A percentile compares a stretch with the other conserved stretches of the same genome.
Conservation (phyloP, 1,139 yeast species). For the Geotrichum cucujoidarum region DNA sequence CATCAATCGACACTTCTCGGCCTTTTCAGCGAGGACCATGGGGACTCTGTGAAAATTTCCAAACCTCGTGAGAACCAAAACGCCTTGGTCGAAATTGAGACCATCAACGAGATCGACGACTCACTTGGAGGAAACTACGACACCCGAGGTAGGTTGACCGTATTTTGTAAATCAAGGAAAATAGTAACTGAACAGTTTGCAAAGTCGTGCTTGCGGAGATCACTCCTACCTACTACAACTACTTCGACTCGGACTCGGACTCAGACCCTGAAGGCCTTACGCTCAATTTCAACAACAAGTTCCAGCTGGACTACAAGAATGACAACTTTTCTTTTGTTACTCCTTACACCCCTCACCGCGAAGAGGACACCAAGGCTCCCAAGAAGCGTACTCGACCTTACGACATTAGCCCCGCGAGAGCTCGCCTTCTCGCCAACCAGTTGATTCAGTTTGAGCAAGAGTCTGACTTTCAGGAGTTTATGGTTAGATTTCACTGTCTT, state of each 20-base stretch:
- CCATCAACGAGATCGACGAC: too few relatives aligned
- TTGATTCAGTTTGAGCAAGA: constrained; percentile 17
- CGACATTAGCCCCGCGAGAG: constrained; percentile 9
- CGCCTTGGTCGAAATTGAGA: too few relatives aligned
- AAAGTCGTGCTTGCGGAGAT: not conserved
- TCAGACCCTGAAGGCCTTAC: not conserved
- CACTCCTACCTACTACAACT: not conserved
- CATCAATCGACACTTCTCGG: too few relatives aligned
- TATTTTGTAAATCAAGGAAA: too few relatives aligned
- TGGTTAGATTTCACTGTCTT: constrained; percentile 19
- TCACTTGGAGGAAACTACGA: too few relatives aligned
- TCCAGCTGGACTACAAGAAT: not conserved
- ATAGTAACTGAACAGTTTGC: not conserved
- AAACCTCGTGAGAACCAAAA: too few relatives aligned
- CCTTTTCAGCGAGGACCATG: too few relatives aligned
- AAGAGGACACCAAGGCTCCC: not conserved
- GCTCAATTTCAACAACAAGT: not conserved
- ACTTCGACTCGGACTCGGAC: not conserved
- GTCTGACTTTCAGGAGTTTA: constrained; percentile 18
- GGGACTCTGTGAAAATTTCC: too few relatives aligned
- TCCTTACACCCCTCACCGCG: constrained; percentile 7
- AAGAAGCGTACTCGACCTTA: not conserved
- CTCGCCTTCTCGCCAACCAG: constrained; percentile 17
- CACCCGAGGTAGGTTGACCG: too few relatives aligned
- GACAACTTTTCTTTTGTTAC: constrained; percentile 5